These are phyloP conservation scores for Citrus trifoliata DNA, from an alignment of 345 rosid species.

Conservation along the genomic window DNA sequence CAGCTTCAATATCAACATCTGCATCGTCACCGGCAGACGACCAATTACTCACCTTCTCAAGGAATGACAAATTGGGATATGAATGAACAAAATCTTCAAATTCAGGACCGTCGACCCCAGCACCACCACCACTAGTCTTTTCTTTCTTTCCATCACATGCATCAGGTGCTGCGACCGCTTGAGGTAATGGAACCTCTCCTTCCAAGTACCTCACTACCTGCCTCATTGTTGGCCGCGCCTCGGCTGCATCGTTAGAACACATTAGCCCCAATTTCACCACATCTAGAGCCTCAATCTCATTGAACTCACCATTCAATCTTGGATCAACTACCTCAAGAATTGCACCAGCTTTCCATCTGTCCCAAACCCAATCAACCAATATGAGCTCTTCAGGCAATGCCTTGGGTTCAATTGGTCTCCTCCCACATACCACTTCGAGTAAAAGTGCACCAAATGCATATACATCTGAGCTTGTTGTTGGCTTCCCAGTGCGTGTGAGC, in stretches of 20 bases:
- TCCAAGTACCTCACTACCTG: constrained; percentile 74
- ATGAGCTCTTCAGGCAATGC: constrained; percentile 85
- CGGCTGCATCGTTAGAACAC: constrained; percentile 65
- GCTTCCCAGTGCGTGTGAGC: constrained; percentile 77
- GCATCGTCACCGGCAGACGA: constrained; percentile 32
- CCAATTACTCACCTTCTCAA: constrained; percentile 34
- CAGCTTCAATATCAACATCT: constrained; percentile 48
- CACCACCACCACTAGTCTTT: background rate
- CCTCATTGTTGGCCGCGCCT: constrained; percentile 70
- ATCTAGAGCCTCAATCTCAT: constrained; percentile 55
- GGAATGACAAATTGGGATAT: constrained; percentile 28
- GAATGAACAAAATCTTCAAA: constrained; percentile 57
- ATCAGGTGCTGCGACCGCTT: constrained; percentile 47
- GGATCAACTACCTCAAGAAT: constrained; percentile 65
- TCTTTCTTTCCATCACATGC: constrained; percentile 32
- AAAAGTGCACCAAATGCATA: constrained; percentile 87
- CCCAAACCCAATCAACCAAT: constrained; percentile 93
- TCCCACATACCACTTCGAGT: constrained; percentile 82
- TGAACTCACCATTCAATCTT: constrained; percentile 54
- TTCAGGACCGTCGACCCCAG: constrained; percentile 13
- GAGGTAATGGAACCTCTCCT: constrained; percentile 54
- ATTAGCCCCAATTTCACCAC: constrained; percentile 72
- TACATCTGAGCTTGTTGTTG: constrained; percentile 74
- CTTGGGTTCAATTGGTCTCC: constrained; percentile 77
- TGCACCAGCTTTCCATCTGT: constrained; percentile 61